These are phyloP conservation scores for Colletotrichum sojae DNA, from an alignment of 2,329 filamentous ascomycete species.

Conservation along the genomic window DNA sequence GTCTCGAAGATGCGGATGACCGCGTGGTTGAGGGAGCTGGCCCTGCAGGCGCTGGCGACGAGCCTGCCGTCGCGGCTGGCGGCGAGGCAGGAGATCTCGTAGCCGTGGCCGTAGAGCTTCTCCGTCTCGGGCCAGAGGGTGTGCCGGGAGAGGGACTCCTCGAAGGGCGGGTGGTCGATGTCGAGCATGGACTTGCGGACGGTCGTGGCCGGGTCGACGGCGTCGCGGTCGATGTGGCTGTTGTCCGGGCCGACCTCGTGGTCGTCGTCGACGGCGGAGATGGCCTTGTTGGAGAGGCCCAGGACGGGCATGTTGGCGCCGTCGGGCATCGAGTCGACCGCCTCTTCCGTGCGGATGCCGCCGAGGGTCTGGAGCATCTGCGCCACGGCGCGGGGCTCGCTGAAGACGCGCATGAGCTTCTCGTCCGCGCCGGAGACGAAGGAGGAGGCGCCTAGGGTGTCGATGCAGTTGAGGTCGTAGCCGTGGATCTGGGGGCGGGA, in stretches of 20 bases:
- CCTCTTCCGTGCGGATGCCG: constrained; percentile 62
- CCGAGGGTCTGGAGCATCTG: constrained; percentile 78
- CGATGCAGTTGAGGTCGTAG: constrained; percentile 96
- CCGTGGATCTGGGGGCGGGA: constrained; percentile 96
- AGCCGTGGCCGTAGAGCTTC: constrained; percentile 97
- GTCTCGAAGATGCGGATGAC: constrained; percentile 95
- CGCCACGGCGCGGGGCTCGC: constrained; percentile 87
- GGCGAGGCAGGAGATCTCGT: constrained; percentile 92
- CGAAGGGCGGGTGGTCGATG: constrained; percentile 82
- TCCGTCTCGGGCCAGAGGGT: constrained; percentile 97
- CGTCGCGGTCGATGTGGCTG: constrained; percentile 66
- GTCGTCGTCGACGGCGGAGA: constrained; percentile 71
- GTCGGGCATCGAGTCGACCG: constrained; percentile 75
- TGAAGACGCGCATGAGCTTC: constrained; percentile 97
- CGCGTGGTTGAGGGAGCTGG: constrained; percentile 92
- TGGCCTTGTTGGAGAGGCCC: constrained; percentile 95
- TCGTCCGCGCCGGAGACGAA: constrained; percentile 98
- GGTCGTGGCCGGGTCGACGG: constrained; percentile 68
- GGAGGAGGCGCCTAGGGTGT: constrained; percentile 77
- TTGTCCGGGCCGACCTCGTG: constrained; percentile 57
- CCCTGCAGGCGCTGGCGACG: constrained; percentile 93
- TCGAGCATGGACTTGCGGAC: constrained; percentile 74
- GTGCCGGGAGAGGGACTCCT: constrained; percentile 90
- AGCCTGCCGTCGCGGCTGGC: constrained; percentile 80
- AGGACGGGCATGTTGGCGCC: constrained; percentile 95